A percentile compares a stretch with the other conserved stretches of the same genome.
Evolutionary conservation across 768 basidiomycete species (phyloP).

Genomic region (Pholiota molesta): DNA sequence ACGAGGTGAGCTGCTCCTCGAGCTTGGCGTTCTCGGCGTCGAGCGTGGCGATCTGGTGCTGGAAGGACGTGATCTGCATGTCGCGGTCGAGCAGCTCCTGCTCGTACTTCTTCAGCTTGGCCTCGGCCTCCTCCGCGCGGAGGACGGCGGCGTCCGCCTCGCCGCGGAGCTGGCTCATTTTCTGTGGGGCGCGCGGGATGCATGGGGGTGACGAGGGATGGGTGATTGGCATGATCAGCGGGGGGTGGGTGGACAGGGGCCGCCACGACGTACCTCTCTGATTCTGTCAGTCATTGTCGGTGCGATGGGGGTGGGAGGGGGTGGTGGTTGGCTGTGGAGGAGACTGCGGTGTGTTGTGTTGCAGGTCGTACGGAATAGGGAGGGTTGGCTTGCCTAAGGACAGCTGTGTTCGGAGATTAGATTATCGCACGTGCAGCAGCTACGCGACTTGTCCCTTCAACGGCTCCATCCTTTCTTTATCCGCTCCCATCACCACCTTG

Average conservation of each 20-base stretch:
- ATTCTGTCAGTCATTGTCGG: constrained; percentile 52
- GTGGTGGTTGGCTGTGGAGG: constrained; percentile 17
- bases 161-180: constrained; percentile 72
- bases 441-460: background rate
- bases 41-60: constrained; percentile 65
- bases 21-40: constrained; percentile 72
- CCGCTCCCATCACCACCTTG: background rate
- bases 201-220: background rate
- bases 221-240: constrained; percentile 2
- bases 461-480: constrained; percentile 5
- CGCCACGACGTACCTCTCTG: constrained; percentile 40
- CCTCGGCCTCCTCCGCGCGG: constrained; percentile 89
- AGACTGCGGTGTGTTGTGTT: constrained; percentile 16
- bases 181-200: constrained; percentile 43
- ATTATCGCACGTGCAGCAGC: constrained; percentile 28
- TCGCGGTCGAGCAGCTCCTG: constrained; percentile 79
- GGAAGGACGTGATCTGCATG: constrained; percentile 82
- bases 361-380: constrained; percentile 23
- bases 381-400: constrained; percentile 30
- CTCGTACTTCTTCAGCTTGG: constrained; percentile 77
- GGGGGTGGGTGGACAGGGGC: background rate
- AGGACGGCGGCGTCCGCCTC: constrained; percentile 83
- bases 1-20: constrained; percentile 65
- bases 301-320: constrained; percentile 8
- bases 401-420: constrained; percentile 34